phyloP scores from a whole-genome alignment of 192 early-diverging fungal genomes.

The Backusella circina region DNA sequence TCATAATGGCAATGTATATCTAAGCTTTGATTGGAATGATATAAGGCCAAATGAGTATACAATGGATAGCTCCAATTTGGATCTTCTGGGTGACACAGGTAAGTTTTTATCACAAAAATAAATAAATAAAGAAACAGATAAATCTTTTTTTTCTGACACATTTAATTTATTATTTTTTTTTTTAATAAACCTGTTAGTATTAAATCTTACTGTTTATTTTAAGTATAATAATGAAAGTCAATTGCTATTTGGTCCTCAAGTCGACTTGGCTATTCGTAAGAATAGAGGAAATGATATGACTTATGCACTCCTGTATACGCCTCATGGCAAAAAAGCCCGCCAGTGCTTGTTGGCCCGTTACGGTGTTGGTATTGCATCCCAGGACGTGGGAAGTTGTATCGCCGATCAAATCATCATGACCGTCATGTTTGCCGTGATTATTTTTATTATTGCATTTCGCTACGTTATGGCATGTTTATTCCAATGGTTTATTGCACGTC shows the following conservation, averaged over 20 bases:
- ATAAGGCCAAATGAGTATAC: neutral
- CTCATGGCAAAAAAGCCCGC: conserved; percentile 31
- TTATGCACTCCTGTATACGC: conserved; percentile 14
- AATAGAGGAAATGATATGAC: conserved; percentile 31
- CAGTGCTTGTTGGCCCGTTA: conserved; percentile 46
- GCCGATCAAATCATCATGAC: conserved; percentile 53
- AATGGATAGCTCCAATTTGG: neutral
- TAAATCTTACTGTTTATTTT: conserved; percentile 17
- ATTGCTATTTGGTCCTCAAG: conserved; percentile 16
- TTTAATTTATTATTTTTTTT: neutral
- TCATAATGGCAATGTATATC: neutral
- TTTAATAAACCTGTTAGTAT: conserved; percentile 2
- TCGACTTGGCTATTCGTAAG: conserved; percentile 4
- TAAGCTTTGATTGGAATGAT: neutral
- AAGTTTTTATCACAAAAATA: neutral
- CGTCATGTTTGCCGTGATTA: conserved; percentile 50
- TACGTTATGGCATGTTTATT: conserved; percentile 63
- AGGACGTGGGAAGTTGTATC: conserved; percentile 57
- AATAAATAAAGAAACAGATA: neutral
- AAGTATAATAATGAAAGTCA: conserved; percentile 1
- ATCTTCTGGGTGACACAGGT: conserved; percentile 6
- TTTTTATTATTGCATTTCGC: conserved; percentile 51
- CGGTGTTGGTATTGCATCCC: conserved; percentile 44
- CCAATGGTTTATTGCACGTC: conserved; percentile 54
- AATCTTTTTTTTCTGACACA: conserved; percentile 2